These are phyloP conservation scores for Nicotiana attenuata DNA, from an alignment of 257 asterid genomes.

Conservation along the genomic window DNA sequence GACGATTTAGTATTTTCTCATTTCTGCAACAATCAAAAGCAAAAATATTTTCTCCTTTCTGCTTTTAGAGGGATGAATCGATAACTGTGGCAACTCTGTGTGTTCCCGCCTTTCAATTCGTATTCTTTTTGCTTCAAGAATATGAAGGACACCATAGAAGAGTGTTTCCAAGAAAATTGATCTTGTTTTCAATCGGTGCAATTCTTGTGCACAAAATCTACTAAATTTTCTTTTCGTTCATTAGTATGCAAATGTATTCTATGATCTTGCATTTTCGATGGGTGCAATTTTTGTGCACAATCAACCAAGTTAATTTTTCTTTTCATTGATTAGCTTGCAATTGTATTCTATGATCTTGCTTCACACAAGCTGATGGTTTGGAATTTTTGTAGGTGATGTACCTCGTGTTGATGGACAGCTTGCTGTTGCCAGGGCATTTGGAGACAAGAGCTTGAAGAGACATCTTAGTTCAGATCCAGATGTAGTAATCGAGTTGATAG, in stretches of 20 bases:
- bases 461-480: constrained; percentile 93
- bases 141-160: not conserved
- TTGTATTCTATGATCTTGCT: not conserved
- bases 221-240: not conserved
- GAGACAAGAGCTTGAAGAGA: constrained; percentile 83
- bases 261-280: too few species aligned
- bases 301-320: not conserved
- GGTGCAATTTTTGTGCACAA: not conserved
- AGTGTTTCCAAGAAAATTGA: not conserved
- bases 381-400: constrained; percentile 57
- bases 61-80: not conserved
- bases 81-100: not conserved
- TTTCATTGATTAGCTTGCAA: not conserved
- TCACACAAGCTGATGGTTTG: not conserved
- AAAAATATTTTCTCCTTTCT: not conserved
- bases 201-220: not conserved
- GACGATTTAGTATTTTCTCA: not conserved
- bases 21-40: not conserved
- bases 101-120: not conserved
- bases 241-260: not conserved
- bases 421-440: constrained; percentile 94
- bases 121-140: too few species aligned
- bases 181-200: not conserved
- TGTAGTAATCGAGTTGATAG: constrained; percentile 40
- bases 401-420: constrained; percentile 95